phyloP scores from a whole-genome alignment of 192 early-diverging fungal genomes.

The Mortierella alpina region DNA sequence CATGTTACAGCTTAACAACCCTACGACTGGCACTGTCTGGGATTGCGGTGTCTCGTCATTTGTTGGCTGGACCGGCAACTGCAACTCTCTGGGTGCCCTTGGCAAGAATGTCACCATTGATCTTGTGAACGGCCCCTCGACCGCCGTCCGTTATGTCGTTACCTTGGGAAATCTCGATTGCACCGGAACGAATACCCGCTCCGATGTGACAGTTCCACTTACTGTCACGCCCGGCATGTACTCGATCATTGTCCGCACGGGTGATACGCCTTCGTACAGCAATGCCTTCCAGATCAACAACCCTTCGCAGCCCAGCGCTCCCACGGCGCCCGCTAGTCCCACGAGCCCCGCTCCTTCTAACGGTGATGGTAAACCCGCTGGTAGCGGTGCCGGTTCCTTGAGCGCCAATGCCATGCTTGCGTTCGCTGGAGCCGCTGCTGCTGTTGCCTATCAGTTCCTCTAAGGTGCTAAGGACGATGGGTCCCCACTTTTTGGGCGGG shows the following conservation, averaged over 20 bases:
- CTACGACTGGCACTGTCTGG: constrained; percentile 13
- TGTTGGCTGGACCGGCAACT: constrained; percentile 29
- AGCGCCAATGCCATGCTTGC: constrained; percentile 2
- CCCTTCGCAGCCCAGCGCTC: neutral
- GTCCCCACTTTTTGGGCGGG: no score
- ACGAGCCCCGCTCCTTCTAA: neutral
- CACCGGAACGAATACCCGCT: neutral
- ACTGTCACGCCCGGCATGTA: constrained; percentile 1
- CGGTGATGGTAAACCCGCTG: no score
- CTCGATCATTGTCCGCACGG: constrained; percentile 11
- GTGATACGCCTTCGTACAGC: constrained; percentile 14
- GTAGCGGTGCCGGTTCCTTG: constrained; percentile 3
- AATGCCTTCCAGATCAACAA: constrained; percentile 9
- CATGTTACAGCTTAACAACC: constrained; percentile 37
- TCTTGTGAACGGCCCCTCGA: constrained; percentile 13
- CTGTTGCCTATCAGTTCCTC: constrained; percentile 7
- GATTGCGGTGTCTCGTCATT: neutral
- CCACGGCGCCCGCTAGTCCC: neutral
- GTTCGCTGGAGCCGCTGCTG: constrained; percentile 12
- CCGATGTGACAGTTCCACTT: constrained; percentile 14
- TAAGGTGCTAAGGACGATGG: neutral
- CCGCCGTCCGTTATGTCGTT: constrained; percentile 14
- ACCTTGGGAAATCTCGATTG: constrained; percentile 19
- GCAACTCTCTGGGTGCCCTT: constrained; percentile 15
- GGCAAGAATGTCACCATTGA: constrained; percentile 24